phyloP scores from a whole-genome alignment of 768 basidiomycete genomes.

The Boletus rex-veris region DNA sequence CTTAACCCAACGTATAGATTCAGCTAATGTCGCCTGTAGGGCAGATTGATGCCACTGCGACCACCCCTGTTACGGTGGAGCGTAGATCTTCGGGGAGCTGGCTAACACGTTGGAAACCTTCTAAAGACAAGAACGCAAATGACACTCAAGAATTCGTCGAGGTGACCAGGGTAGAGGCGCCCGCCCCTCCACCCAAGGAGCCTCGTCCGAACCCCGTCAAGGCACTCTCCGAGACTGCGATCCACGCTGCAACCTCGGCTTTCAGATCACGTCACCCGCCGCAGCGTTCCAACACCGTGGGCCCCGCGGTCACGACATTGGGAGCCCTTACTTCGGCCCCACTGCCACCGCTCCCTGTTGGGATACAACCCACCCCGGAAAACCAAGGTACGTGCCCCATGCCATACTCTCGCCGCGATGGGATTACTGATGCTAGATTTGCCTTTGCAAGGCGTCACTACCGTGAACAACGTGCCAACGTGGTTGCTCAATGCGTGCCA shows the following conservation, averaged over 20 bases:
- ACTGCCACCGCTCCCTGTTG: slow-evolving; percentile 19
- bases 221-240: slow-evolving; percentile 30
- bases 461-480: slow-evolving; percentile 58
- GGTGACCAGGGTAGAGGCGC: slow-evolving; percentile 22
- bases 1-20: not conserved
- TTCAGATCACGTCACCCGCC: slow-evolving; percentile 28
- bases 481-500: slow-evolving; percentile 78
- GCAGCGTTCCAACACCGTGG: slow-evolving; percentile 31
- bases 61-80: slow-evolving; percentile 59
- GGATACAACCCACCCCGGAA: slow-evolving; percentile 7
- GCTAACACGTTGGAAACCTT: slow-evolving; percentile 47
- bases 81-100: slow-evolving; percentile 47
- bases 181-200: slow-evolving; percentile 28
- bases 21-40: slow-evolving; percentile 38
- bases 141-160: slow-evolving; percentile 30
- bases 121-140: slow-evolving; percentile 34
- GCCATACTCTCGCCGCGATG: not conserved
- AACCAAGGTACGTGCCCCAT: slow-evolving; percentile 15
- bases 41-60: slow-evolving; percentile 59
- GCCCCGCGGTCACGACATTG: slow-evolving; percentile 19
- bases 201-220: slow-evolving; percentile 35
- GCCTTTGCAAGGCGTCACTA: slow-evolving; percentile 36
- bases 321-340: slow-evolving; percentile 5
- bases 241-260: slow-evolving; percentile 28
- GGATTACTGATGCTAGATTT: not conserved